These are phyloP conservation scores for Flaveria ramosissima DNA, from an alignment of 129 eudicot genomes.

Conservation along the genomic window DNA sequence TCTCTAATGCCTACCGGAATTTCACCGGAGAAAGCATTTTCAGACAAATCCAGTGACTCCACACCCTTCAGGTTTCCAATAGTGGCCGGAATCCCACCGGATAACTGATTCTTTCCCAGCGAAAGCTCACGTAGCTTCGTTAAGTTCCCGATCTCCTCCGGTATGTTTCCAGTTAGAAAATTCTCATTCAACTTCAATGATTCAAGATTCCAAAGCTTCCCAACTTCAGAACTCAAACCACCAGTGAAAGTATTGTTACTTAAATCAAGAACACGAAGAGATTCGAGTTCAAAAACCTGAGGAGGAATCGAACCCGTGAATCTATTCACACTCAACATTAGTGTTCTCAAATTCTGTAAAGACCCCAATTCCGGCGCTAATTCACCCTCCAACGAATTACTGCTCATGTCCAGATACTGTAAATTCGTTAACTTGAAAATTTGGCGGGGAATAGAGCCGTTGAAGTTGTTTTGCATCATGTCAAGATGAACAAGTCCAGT, in stretches of 20 bases:
- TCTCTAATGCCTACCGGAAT: constrained; percentile 47
- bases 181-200: constrained; percentile 43
- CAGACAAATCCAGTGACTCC: constrained; percentile 40
- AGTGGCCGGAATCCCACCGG: constrained; percentile 44
- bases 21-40: constrained; percentile 38
- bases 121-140: constrained; percentile 43
- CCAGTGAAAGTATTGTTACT: constrained; percentile 45
- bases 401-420: constrained; percentile 45
- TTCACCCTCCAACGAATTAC: constrained; percentile 41
- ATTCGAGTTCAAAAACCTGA: constrained; percentile 32
- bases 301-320: constrained; percentile 46
- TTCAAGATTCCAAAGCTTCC: constrained; percentile 39
- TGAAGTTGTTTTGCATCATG: constrained; percentile 44
- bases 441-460: constrained; percentile 43
- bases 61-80: constrained; percentile 38
- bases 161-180: constrained; percentile 40
- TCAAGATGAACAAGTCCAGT: constrained; percentile 54
- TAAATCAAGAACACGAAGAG: constrained; percentile 43
- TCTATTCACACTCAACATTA: constrained; percentile 35
- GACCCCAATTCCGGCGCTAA: constrained; percentile 31
- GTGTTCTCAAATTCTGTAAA: constrained; percentile 34
- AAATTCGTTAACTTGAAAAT: constrained; percentile 40
- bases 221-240: constrained; percentile 39
- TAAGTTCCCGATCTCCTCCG: constrained; percentile 47
- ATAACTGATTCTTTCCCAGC: constrained; percentile 41